Evolutionary conservation across 2,329 filamentous ascomycete species (phyloP), one percentile per base, ranked within the genome.

Genomic region (Truncatella angustata): DNA sequence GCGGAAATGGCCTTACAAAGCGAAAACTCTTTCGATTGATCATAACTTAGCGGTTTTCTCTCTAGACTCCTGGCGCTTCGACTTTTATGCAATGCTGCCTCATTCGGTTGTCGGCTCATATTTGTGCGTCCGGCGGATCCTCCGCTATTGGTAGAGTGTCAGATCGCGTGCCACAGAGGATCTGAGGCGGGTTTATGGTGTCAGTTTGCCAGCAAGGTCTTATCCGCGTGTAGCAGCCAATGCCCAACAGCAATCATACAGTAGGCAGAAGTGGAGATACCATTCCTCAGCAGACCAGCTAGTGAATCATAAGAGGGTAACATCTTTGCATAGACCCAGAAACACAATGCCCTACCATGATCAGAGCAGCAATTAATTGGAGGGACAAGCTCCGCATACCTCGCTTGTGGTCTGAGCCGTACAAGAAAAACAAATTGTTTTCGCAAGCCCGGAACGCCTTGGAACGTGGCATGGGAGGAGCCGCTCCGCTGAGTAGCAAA

Each of bases 151-250:
- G 35, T n/a, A 5, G 11, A 7, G 35, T 40, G 20, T 16, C n/a
- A 42, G 35, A 50, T 50, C 36, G 47, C 36, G 47, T 42, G 35
- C 23, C 47, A 50, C 47, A 40, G 21, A 30, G 26, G 35, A 50
- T 40, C 47, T 50, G 21, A 20, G 11, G 36, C 18, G 5, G 5
- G 21, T 24, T 24, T 5, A 44, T 44, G n/a, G 28, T 46, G 43
- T 34, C 30, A 46, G 32, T 34, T 26, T 24, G 40, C 11, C 24
- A n/a, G 21, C 7, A n/a, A n/a, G n/a, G n/a, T n/a, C n/a, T n/a
- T n/a, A n/a, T n/a, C n/a, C n/a, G n/a, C n/a, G n/a, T n/a, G n/a
- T n/a, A n/a, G n/a, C n/a, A n/a, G n/a, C n/a, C n/a, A n/a, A n/a
- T n/a, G n/a, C n/a, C n/a, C n/a, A n/a, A n/a, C n/a, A n/a, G n/a